phyloP scores from a whole-genome alignment of 140 eudicot genomes.

The Anethum foeniculum region DNA sequence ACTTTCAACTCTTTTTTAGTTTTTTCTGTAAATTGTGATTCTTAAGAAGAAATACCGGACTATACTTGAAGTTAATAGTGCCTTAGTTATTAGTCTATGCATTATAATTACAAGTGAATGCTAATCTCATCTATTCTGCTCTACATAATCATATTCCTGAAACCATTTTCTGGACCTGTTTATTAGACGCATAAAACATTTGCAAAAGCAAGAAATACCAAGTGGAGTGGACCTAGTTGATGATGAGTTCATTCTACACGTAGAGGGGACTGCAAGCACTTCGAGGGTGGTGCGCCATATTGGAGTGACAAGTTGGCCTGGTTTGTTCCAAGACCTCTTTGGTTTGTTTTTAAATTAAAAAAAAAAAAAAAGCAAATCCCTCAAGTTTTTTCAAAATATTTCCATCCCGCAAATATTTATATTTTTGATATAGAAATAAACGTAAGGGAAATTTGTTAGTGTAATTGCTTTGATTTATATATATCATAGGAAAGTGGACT shows the following conservation, averaged over 20 bases:
- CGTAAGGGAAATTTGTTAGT: not conserved
- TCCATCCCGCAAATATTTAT: not conserved
- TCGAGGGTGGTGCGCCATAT: constrained; percentile 90
- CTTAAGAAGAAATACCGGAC: not conserved
- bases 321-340: constrained; percentile 24
- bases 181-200: constrained; percentile 63
- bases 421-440: not conserved
- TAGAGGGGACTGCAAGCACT: constrained; percentile 85
- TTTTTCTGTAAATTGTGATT: not conserved
- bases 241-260: constrained; percentile 87
- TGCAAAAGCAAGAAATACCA: constrained; percentile 65
- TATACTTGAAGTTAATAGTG: not conserved
- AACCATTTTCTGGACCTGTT: not conserved
- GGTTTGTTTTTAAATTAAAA: no score
- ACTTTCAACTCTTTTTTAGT: not conserved
- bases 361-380: not conserved
- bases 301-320: constrained; percentile 96
- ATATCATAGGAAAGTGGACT: not conserved
- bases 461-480: not conserved
- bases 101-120: not conserved
- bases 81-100: not conserved
- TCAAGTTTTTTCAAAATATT: not conserved
- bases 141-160: no score
- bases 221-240: constrained; percentile 50
- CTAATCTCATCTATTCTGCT: not conserved